A percentile compares a stretch with the other conserved stretches of the same genome.
Conservation (phyloP, 805 yeast genomes). For the Kuraishia piskuri region DNA sequence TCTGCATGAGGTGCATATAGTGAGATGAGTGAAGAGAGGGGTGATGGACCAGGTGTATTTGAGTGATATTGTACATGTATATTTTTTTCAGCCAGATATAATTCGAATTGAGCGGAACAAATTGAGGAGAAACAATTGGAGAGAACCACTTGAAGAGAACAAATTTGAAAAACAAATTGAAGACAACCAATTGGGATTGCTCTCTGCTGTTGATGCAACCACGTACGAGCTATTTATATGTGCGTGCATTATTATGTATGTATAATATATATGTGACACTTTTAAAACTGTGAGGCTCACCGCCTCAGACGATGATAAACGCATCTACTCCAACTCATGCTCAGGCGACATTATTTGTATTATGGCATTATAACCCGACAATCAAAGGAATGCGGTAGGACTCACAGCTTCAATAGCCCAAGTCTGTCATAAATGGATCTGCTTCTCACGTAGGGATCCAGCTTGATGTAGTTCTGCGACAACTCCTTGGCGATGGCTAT, state of each 20-base stretch:
- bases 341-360: too few relatives aligned
- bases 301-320: neutral
- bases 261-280: neutral
- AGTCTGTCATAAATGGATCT: conserved; percentile 73
- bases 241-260: neutral
- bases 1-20: neutral
- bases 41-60: too few relatives aligned
- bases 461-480: conserved; percentile 50
- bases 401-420: conserved; percentile 32
- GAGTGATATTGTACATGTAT: too few relatives aligned
- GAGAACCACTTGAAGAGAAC: neutral
- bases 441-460: conserved; percentile 80
- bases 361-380: too few relatives aligned
- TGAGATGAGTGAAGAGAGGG: too few relatives aligned
- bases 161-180: too few relatives aligned
- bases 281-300: neutral
- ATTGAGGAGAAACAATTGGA: neutral
- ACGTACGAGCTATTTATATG: neutral
- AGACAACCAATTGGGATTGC: too few relatives aligned
- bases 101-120: too few relatives aligned
- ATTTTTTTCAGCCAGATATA: too few relatives aligned
- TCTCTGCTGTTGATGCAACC: too few relatives aligned
- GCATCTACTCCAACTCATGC: too few relatives aligned
- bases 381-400: neutral
- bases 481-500: conserved; percentile 42